Conservation (phyloP, 768 basidiomycete species). For the Kwoniella sp. region DNA sequence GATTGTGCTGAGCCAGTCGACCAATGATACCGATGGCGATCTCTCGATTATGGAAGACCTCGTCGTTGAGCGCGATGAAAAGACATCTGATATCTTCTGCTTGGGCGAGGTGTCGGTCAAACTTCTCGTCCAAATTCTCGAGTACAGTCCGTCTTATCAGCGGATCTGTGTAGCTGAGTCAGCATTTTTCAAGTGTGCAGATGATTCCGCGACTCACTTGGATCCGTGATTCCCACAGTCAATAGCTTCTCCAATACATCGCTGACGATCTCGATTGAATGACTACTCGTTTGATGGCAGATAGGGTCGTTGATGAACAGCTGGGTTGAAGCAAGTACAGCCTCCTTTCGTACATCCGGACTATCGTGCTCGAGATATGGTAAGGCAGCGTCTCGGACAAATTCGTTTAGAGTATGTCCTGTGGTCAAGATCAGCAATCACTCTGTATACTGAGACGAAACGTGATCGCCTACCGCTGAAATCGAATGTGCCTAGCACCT, state of each 20-base stretch:
- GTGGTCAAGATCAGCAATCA: conserved; percentile 9
- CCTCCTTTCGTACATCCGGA: conserved; percentile 80
- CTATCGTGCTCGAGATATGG: conserved; percentile 94
- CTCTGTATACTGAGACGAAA: not conserved
- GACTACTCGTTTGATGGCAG: conserved; percentile 90
- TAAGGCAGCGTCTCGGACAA: conserved; percentile 84
- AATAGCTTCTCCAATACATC: conserved; percentile 96
- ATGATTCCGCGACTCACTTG: conserved; percentile 62
- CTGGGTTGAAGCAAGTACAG: conserved; percentile 86
- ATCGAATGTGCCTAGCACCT: conserved; percentile 86
- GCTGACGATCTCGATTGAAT: conserved; percentile 94
- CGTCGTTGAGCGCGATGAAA: conserved; percentile 96
- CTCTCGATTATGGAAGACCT: conserved; percentile 88
- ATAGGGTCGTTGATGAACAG: conserved; percentile 94
- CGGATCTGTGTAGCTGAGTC: conserved; percentile 62
- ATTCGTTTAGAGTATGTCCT: conserved; percentile 94
- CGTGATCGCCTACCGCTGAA: conserved; percentile 71
- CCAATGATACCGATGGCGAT: conserved; percentile 90
- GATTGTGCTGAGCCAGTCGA: conserved; percentile 89
- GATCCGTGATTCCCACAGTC: conserved; percentile 93
- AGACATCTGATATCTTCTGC: conserved; percentile 97
- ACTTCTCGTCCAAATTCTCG: conserved; percentile 81
- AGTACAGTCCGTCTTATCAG: conserved; percentile 84
- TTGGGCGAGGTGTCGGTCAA: conserved; percentile 95
- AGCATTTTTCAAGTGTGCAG: not conserved